These are phyloP conservation scores for Penicillium diatomitis DNA, from an alignment of 495 filamentous ascomycete genomes.

Conservation along the genomic window DNA sequence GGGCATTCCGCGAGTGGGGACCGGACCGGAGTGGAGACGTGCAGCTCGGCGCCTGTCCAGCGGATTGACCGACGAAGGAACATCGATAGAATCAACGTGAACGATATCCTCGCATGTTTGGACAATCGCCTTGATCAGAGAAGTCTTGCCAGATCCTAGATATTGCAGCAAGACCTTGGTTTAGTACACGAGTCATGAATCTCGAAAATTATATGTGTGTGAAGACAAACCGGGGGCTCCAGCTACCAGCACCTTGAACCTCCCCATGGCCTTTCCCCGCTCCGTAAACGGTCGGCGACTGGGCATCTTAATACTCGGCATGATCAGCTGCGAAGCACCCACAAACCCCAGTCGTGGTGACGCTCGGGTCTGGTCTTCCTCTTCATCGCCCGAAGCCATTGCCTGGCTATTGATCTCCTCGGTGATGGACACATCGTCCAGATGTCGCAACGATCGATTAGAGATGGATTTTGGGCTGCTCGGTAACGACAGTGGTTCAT, in stretches of 20 bases:
- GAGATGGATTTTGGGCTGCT: slow-evolving; percentile 46
- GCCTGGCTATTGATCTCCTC: slow-evolving; percentile 43
- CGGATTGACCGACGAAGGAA: slow-evolving; percentile 35
- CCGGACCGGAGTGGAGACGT: slow-evolving; percentile 23
- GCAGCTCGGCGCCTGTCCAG: slow-evolving; percentile 18
- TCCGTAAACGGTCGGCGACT: slow-evolving; percentile 87
- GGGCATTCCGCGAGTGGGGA: slow-evolving; percentile 20
- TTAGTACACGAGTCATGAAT: neutral
- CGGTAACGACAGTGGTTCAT: slow-evolving; percentile 37
- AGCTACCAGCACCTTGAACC: slow-evolving; percentile 79
- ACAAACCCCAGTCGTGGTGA: slow-evolving; percentile 21
- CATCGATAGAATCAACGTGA: slow-evolving; percentile 84
- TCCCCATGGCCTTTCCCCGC: slow-evolving; percentile 72
- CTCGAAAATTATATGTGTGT: neutral
- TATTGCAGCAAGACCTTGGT: slow-evolving; percentile 1
- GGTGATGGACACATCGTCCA: slow-evolving; percentile 42
- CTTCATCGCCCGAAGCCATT: slow-evolving; percentile 40
- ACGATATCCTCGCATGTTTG: slow-evolving; percentile 95
- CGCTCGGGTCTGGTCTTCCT: slow-evolving; percentile 18
- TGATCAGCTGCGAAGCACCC: slow-evolving; percentile 80
- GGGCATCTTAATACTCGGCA: slow-evolving; percentile 96
- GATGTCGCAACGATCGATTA: slow-evolving; percentile 37
- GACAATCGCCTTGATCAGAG: slow-evolving; percentile 84
- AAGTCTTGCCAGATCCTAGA: slow-evolving; percentile 72
- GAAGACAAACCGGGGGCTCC: slow-evolving; percentile 55